Conservation (phyloP, 1,139 yeast species). For the Pichia sp. region DNA sequence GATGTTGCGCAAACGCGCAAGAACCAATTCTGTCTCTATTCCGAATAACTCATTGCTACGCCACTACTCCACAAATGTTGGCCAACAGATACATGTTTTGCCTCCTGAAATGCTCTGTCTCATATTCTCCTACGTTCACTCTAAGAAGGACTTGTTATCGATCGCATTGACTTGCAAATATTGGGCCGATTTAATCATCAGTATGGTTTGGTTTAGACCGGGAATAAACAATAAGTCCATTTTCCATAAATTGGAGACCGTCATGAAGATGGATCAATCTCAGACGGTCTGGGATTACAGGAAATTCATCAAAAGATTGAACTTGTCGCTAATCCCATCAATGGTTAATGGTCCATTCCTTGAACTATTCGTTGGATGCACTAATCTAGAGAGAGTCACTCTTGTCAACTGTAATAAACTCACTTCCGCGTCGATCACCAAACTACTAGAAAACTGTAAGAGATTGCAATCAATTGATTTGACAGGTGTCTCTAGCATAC, state of each 20-base stretch:
- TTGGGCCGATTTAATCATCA: slow-evolving; percentile 77
- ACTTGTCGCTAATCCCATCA: slow-evolving; percentile 68
- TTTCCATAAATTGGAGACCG: slow-evolving; percentile 40
- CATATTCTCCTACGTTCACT: slow-evolving; percentile 59
- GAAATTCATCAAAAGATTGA: slow-evolving; percentile 67
- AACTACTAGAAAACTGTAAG: slow-evolving; percentile 56
- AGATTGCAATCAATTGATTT: slow-evolving; percentile 81
- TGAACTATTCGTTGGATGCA: slow-evolving; percentile 55
- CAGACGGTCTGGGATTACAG: slow-evolving; percentile 68
- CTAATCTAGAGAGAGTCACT: slow-evolving; percentile 76
- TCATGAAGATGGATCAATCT: slow-evolving; percentile 44
- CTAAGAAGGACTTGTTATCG: slow-evolving; percentile 57
- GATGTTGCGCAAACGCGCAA: slow-evolving; percentile 20
- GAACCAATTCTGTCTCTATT: slow-evolving; percentile 15
- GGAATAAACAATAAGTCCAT: slow-evolving; percentile 54
- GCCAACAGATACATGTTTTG: slow-evolving; percentile 31
- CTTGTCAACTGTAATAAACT: slow-evolving; percentile 71
- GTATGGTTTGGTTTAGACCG: slow-evolving; percentile 86
- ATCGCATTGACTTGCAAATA: slow-evolving; percentile 71
- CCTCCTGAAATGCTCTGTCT: slow-evolving; percentile 79
- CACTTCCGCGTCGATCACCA: slow-evolving; percentile 53
- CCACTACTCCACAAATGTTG: slow-evolving; percentile 3
- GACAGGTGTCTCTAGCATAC: slow-evolving; percentile 67
- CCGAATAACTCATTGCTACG: neutral
- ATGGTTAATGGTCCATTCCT: slow-evolving; percentile 57